Percentiles rank a stretch among this genome's conserved stretches.
Evolutionary conservation across 192 early-diverging fungal genomes (phyloP).

Genomic region (Kickxella alabastrina): DNA sequence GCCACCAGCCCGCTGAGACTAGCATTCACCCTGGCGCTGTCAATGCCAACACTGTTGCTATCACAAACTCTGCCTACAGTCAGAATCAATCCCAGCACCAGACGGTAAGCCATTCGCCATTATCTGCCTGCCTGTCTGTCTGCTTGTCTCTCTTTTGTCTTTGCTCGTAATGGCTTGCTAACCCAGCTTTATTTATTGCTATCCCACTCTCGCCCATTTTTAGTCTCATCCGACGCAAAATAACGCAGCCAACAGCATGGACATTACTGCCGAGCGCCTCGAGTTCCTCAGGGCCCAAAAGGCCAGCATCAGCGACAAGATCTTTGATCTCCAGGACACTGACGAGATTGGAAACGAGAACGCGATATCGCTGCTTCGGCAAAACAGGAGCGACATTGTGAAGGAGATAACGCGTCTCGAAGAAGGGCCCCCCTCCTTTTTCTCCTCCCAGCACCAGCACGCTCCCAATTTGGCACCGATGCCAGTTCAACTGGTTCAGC

Average conservation of each 20-base stretch:
- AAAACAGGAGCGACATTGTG: conserved; percentile 35
- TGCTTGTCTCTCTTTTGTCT: neutral
- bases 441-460: too few relatives aligned
- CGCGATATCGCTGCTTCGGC: conserved; percentile 36
- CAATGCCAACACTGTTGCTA: too few relatives aligned
- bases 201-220: neutral
- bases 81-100: neutral
- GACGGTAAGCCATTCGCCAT: neutral
- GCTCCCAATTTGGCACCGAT: too few relatives aligned
- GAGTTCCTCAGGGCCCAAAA: conserved; percentile 33
- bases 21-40: too few relatives aligned
- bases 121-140: neutral
- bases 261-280: conserved; percentile 12
- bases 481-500: too few relatives aligned
- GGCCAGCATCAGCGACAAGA: conserved; percentile 48
- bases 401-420: conserved; percentile 26
- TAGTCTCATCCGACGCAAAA: too few relatives aligned
- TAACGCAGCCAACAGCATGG: too few relatives aligned
- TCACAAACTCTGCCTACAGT: neutral
- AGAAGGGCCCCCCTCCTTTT: neutral
- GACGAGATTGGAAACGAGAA: conserved; percentile 45
- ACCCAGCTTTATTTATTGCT: neutral
- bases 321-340: conserved; percentile 50
- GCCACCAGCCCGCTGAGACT: too few relatives aligned
- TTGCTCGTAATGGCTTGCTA: neutral